A percentile compares a stretch with the other conserved stretches of the same genome.
Conservation (phyloP, 495 filamentous ascomycete genomes). For the Cercophora scortea region DNA sequence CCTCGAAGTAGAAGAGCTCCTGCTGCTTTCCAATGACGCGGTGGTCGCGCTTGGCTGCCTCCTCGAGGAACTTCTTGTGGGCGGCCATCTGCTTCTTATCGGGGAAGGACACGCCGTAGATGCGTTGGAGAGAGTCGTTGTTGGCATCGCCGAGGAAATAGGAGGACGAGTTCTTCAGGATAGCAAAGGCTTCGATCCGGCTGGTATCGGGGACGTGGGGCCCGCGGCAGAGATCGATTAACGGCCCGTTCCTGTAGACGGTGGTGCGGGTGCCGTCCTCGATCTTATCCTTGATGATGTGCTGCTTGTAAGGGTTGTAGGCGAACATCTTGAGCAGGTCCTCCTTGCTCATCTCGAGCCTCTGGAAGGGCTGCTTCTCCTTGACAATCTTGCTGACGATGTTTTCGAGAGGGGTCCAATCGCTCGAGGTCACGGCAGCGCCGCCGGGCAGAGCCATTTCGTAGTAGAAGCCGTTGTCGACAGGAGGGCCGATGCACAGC, state of each 20-base stretch:
- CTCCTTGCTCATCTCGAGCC: constrained; percentile 79
- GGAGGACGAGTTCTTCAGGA: constrained; percentile 88
- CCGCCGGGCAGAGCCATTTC: constrained; percentile 83
- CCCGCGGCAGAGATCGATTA: constrained; percentile 50
- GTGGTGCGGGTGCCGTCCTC: constrained; percentile 82
- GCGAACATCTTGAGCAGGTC: constrained; percentile 92
- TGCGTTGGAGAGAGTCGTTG: constrained; percentile 90
- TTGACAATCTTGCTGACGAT: constrained; percentile 74
- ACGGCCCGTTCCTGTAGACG: constrained; percentile 67
- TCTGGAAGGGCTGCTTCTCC: constrained; percentile 93
- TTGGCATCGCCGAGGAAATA: constrained; percentile 91
- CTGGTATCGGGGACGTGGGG: constrained; percentile 86
- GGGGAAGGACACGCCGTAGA: constrained; percentile 94
- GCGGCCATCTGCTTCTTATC: constrained; percentile 91
- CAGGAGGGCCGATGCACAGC: constrained; percentile 74
- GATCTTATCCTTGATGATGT: constrained; percentile 91
- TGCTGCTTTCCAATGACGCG: constrained; percentile 86
- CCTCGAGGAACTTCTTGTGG: constrained; percentile 87
- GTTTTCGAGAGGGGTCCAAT: constrained; percentile 74
- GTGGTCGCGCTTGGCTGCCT: constrained; percentile 93
- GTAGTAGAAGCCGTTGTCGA: constrained; percentile 94
- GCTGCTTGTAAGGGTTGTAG: constrained; percentile 77
- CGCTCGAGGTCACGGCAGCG: constrained; percentile 61
- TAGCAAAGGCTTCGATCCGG: constrained; percentile 84
- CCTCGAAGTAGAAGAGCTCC: constrained; percentile 94